Evolutionary conservation across 345 rosid genomes (phyloP), one percentile per base, ranked within the genome.

Genomic region (Geranium rotundifolium): DNA sequence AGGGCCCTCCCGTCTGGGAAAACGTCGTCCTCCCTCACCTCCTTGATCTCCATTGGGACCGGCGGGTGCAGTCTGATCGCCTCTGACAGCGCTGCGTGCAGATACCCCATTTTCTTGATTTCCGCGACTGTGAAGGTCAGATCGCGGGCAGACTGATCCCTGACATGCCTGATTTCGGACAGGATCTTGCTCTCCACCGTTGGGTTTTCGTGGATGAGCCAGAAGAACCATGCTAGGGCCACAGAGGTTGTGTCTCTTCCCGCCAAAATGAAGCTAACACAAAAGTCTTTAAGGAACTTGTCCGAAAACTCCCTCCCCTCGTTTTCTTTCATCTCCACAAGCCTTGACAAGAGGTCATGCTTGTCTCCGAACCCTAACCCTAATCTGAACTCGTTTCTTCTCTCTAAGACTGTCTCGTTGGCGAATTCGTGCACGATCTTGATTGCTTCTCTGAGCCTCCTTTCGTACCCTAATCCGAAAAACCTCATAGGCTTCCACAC

Each of bases 171-270:
- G 41, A 34, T 34, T 34, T 34, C 41, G 41, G 41, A 4, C 41
- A 34, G 10, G 64, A 90, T 77, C 64, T 65, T 83, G 72, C 56
- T 71, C 74, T 90, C 97, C 1, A 81, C 88, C 10, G 73, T 67
- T 0, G 81, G 83, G 29, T 83, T 77, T 30, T 74, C 60, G 66
- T 76, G 59, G 16, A 88, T 30, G 31, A 90, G 64, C 91, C 89
- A 90, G 77, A 86, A 90, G 73, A 88, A 88, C 89, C 93, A 88
- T 18, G 79, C 75, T 60, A 90, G 62, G 27, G 81, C 95, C 0
- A 86, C 88, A 0, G 93, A 90, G 63, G 90, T 85, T 56, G 97
- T 86, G 80, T 90, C 95, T 14, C 92, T 74, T 19, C 90, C 92
- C 7, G 92, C 97, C 39, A 90, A 71, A 54, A 88, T 82, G 61